Base-by-base conservation (phyloP, 2,329 filamentous ascomycete species). In the Verticillium longisporum region DNA sequence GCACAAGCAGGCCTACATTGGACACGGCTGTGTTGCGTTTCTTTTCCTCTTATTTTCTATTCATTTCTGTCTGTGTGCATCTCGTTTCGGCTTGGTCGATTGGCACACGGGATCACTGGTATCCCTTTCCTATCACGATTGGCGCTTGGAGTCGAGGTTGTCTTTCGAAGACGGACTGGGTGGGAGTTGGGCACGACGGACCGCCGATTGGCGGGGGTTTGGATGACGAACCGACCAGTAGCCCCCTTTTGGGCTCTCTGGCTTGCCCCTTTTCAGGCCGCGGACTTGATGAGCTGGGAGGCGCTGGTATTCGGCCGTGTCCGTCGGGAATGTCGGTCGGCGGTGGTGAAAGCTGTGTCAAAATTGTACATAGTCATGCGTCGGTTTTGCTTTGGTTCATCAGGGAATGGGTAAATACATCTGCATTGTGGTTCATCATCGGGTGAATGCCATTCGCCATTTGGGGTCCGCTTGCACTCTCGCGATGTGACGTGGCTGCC, bases 321-420 rank as follows among this genome's bases (percentile, higher is more conserved):
- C 18, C 18, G 41, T 18, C 41, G 63, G 61, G 64, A 50, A 18
- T 50, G 41, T 18, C 18, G 41, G 38, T 26, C 41, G 38, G 26
- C 34, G 11, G 41, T 50, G 41, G 41, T 50, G 41, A 3, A 65
- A 63, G 60, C 68, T 72, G 72, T 68, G 68, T 68, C 41, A 69
- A 72, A 73, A 71, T 68, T 77, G 75, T 77, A 76, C 71, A 77
- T 76, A 75, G 73, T 71, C 70, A 70, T 71, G 73, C 73, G 73
- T 71, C 64, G 70, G 70, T 69, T 67, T 68, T 68, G 70, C 66
- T 66, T 67, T 64, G 68, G 64, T 66, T 70, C 62, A 60, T 63
- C 61, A 66, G 65, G 66, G 67, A 72, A 71, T 68, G 73, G 71
- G 61, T 66, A 61, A 66, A 61, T 62, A 62, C 60, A 66, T 60